These are phyloP conservation scores for Ogataea glucozyma DNA, from an alignment of 805 yeast genomes.

Conservation along the genomic window DNA sequence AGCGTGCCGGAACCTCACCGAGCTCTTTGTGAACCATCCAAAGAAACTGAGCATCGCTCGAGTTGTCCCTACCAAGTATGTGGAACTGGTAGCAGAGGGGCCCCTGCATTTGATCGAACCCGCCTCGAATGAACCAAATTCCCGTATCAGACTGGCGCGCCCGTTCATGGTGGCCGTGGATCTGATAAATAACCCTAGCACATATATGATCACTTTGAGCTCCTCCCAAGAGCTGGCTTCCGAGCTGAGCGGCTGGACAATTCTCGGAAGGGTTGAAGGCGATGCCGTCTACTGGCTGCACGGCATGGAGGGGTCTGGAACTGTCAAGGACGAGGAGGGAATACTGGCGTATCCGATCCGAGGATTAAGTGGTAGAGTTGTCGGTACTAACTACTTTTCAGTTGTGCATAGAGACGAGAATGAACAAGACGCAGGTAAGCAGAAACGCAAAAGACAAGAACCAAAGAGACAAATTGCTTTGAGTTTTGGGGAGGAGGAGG, in stretches of 20 bases:
- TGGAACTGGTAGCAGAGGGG: conserved; percentile 5
- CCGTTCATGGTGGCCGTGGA: conserved; percentile 19
- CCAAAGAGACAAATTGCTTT: conserved; percentile 10
- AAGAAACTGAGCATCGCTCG: conserved; percentile 9
- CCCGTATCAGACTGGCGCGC: conserved; percentile 13
- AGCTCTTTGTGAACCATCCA: conserved; percentile 5
- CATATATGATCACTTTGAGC: conserved; percentile 14
- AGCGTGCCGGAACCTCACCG: conserved; percentile 9
- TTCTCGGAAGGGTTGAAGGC: conserved; percentile 18
- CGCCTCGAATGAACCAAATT: conserved; percentile 10
- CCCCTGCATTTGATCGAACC: not conserved
- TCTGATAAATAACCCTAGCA: conserved; percentile 1
- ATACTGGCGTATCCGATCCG: conserved; percentile 14
- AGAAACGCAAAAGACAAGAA: not conserved
- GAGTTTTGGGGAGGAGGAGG: conserved; percentile 19
- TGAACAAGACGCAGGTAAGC: not conserved
- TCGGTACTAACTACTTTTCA: conserved; percentile 10
- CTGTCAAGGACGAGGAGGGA: conserved; percentile 11
- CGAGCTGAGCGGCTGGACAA: conserved; percentile 19
- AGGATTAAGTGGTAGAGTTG: conserved; percentile 10
- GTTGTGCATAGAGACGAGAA: not conserved
- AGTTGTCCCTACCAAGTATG: conserved; percentile 8
- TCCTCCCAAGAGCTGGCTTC: conserved; percentile 6
- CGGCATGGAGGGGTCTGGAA: conserved; percentile 8
- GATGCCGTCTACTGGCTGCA: conserved; percentile 18